These are phyloP conservation scores for Tagetes erecta DNA, from an alignment of 129 eudicot species.

Conservation along the genomic window DNA sequence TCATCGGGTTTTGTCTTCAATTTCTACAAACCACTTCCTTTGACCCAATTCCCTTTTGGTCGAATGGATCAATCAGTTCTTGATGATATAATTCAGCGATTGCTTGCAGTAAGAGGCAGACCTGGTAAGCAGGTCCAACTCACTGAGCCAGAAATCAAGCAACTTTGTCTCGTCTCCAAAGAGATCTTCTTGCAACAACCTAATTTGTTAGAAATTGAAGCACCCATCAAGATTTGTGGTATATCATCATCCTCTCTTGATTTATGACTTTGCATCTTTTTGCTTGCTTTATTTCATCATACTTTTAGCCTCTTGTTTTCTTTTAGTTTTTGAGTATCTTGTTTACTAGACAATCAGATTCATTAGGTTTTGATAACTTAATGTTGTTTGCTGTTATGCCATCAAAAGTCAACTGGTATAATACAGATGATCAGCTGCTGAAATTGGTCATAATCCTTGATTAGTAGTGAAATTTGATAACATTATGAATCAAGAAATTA, in stretches of 20 bases:
- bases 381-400: slow-evolving; percentile 1
- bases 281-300: not conserved
- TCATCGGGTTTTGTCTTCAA: too few relatives aligned
- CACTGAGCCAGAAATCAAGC: slow-evolving; percentile 84
- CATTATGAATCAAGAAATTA: not conserved
- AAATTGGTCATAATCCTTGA: not conserved
- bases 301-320: not conserved
- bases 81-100: slow-evolving; percentile 64
- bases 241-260: not conserved
- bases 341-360: not conserved
- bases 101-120: slow-evolving; percentile 65
- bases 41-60: too few relatives aligned
- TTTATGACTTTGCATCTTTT: too few relatives aligned
- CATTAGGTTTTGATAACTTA: not conserved
- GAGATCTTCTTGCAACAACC: slow-evolving; percentile 70
- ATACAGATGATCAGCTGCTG: slow-evolving; percentile 21
- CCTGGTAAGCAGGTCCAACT: slow-evolving; percentile 91
- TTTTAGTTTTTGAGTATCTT: not conserved
- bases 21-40: too few relatives aligned
- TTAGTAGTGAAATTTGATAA: not conserved
- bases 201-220: slow-evolving; percentile 79
- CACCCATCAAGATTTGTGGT: slow-evolving; percentile 91
- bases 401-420: slow-evolving; percentile 23
- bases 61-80: slow-evolving; percentile 61
- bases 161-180: slow-evolving; percentile 57